These are phyloP conservation scores for Dentipellis fragilis DNA, from an alignment of 768 basidiomycete genomes.

Conservation along the genomic window DNA sequence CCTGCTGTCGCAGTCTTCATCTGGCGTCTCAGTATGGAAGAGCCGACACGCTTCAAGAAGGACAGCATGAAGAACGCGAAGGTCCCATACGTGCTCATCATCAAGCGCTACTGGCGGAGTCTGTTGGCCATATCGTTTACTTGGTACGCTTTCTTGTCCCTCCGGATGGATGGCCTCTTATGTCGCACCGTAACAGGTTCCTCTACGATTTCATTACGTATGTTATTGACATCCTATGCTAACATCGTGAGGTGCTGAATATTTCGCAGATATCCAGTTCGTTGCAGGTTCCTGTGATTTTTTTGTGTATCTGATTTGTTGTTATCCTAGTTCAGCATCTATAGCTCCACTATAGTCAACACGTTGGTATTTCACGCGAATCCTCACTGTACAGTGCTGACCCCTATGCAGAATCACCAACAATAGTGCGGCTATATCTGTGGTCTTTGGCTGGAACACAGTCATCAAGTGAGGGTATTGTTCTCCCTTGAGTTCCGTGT, in stretches of 20 bases:
- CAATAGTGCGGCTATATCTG: slow-evolving; percentile 22
- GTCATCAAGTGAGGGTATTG: slow-evolving; percentile 58
- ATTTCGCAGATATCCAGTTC: slow-evolving; percentile 47
- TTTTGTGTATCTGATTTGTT: not conserved
- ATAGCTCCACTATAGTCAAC: slow-evolving; percentile 43
- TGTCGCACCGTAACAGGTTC: slow-evolving; percentile 63
- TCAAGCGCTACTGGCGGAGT: slow-evolving; percentile 74
- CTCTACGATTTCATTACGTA: slow-evolving; percentile 75
- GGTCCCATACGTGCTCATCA: slow-evolving; percentile 68
- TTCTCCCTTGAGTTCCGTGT: not conserved
- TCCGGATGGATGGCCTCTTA: not conserved
- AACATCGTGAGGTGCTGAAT: not conserved
- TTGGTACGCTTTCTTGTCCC: slow-evolving; percentile 42
- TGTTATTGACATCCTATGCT: slow-evolving; percentile 14
- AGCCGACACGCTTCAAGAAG: slow-evolving; percentile 63
- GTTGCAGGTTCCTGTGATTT: slow-evolving; percentile 16
- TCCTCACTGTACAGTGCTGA: no score
- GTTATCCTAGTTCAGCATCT: slow-evolving; percentile 57
- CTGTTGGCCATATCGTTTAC: slow-evolving; percentile 64
- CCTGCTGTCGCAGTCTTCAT: slow-evolving; percentile 76
- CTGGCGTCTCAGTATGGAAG: slow-evolving; percentile 81
- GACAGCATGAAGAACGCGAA: slow-evolving; percentile 68
- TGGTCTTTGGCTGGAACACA: slow-evolving; percentile 77
- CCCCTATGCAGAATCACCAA: slow-evolving; percentile 36
- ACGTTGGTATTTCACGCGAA: no score